phyloP scores from a whole-genome alignment of 2,329 filamentous ascomycete genomes.

The Orbilia blumenaviensis region DNA sequence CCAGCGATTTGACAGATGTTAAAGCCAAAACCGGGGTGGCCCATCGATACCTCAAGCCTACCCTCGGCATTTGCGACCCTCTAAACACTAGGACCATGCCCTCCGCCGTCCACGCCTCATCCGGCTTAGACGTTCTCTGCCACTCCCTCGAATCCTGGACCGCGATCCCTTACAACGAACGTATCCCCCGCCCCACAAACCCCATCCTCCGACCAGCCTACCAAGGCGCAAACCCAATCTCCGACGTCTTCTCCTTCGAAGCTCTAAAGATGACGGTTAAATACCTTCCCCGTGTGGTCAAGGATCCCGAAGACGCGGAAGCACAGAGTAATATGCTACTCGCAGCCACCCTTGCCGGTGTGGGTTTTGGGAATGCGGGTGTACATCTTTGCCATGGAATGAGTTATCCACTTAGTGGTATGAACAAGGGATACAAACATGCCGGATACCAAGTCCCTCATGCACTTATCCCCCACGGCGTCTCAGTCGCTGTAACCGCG shows the following conservation, averaged over 20 bases:
- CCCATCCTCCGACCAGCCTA: slow-evolving; percentile 92
- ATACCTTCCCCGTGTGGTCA: slow-evolving; percentile 87
- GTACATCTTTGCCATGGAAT: slow-evolving; percentile 92
- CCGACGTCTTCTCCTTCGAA: slow-evolving; percentile 92
- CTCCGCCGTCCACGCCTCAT: slow-evolving; percentile 87
- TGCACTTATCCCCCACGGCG: slow-evolving; percentile 89
- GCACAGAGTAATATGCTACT: slow-evolving; percentile 96
- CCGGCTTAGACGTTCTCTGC: slow-evolving; percentile 92
- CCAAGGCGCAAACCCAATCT: slow-evolving; percentile 96
- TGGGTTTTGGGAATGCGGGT: slow-evolving; percentile 96
- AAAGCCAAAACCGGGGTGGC: slow-evolving; percentile 95
- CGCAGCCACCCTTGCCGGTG: slow-evolving; percentile 89
- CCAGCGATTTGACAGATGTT: slow-evolving; percentile 79
- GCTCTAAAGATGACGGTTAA: slow-evolving; percentile 85
- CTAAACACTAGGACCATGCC: slow-evolving; percentile 97
- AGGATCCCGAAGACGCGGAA: slow-evolving; percentile 87
- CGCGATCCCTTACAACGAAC: slow-evolving; percentile 90
- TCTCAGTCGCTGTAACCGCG: slow-evolving; percentile 62
- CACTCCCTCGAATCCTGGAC: slow-evolving; percentile 97
- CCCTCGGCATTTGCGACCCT: slow-evolving; percentile 81
- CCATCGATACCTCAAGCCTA: slow-evolving; percentile 93
- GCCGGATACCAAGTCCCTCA: slow-evolving; percentile 79
- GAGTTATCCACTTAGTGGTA: slow-evolving; percentile 96
- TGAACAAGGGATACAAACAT: slow-evolving; percentile 86
- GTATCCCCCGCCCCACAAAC: slow-evolving; percentile 83